Base-by-base conservation (phyloP, 2,329 filamentous ascomycete species). In the Diaporthe sp. region DNA sequence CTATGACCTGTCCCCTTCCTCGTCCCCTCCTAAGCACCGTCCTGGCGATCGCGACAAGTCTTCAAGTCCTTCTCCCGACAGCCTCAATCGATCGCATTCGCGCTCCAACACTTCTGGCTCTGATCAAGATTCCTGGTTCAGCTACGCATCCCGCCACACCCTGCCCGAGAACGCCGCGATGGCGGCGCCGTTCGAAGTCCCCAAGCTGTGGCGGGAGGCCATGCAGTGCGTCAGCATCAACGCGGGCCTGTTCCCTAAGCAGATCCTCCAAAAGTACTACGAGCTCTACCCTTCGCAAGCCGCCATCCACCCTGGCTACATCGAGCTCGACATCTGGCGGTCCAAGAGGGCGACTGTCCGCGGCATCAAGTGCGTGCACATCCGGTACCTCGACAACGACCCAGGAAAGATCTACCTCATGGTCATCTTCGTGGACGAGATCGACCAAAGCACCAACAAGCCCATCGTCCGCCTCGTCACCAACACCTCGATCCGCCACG, bases 141-240 rank as follows among this genome's bases (percentile, higher is more conserved):
- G 42, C 53, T 42, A 57, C 22, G 31, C 46, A 19, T 58, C 53
- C 13, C 25, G 34, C 13, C 34, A 62, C 10, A 44, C 65, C 22
- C 28, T 9, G 6, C 19, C 74, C 25, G 25, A 51, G n/a, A 55
- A 6, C 46, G 59, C 49, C 31, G 25, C 44, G 4, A 73, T 73
- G 69, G 42, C 46, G 31, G 17, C 39, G 1, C 69, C 69, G 6
- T 77, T 77, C 57, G 73, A 70, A 4, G 75, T 77, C 15, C 62
- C 75, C 55, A 58, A 59, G 65, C 46, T 44, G 31, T 77, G 75
- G 75, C 73, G 74, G 42, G 71, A 59, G 28, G 70, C 75, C 31
- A 73, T 77, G 75, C 49, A 74, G 49, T 73, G 74, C 46, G 70
- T 77, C 37, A 75, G 73, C 55, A 68, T 77, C 62, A 77, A 77